Conservation (phyloP, 805 yeast species). For the Wickerhamiella shivajii region DNA sequence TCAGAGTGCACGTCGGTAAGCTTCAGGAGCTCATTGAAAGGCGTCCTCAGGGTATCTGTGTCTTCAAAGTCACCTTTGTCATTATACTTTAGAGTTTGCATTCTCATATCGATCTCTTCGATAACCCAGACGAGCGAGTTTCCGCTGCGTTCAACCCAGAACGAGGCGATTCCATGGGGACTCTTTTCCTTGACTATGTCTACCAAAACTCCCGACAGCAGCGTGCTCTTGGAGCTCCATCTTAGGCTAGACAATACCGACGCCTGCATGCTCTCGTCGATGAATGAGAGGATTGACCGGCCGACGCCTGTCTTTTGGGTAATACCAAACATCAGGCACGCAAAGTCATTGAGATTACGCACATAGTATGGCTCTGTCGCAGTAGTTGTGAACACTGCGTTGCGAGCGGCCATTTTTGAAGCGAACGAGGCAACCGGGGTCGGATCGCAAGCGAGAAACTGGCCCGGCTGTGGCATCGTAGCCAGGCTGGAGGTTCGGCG, state of each 20-base stretch:
- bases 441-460: conserved; percentile 26
- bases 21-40: background rate
- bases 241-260: background rate
- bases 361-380: conserved; percentile 63
- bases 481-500: conserved; percentile 12
- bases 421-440: conserved; percentile 40
- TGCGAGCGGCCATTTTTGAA: conserved; percentile 49
- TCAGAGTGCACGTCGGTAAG: conserved; percentile 1
- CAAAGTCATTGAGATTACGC: conserved; percentile 77
- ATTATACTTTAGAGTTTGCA: background rate
- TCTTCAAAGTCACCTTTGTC: background rate
- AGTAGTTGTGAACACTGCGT: conserved; percentile 74
- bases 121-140: conserved; percentile 66
- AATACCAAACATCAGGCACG: conserved; percentile 75
- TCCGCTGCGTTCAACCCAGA: conserved; percentile 72
- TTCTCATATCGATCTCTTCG: conserved; percentile 43
- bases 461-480: conserved; percentile 9
- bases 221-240: background rate
- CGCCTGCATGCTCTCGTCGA: conserved; percentile 9
- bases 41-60: background rate
- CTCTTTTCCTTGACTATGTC: conserved; percentile 60
- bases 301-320: conserved; percentile 47
- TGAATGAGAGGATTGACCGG: conserved; percentile 56
- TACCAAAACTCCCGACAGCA: conserved; percentile 54
- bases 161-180: conserved; percentile 64